Percentiles rank a stretch among this genome's conserved stretches.
Evolutionary conservation across 768 basidiomycete species (phyloP).

Genomic region (Hericium rajendrae): DNA sequence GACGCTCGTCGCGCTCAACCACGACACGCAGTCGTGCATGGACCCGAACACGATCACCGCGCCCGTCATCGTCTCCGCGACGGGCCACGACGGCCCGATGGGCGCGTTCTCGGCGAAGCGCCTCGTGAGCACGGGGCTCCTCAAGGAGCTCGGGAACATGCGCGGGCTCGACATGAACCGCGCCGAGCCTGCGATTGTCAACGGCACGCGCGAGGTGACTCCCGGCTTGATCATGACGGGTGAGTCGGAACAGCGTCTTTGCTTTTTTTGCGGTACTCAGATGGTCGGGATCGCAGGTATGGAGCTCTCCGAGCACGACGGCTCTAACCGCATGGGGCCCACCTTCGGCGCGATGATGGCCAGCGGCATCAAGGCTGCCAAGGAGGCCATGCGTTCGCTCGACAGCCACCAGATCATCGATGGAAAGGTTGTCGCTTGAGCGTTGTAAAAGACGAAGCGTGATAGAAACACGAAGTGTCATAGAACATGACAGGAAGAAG

Average conservation of each 20-base stretch:
- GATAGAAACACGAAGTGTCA: neutral
- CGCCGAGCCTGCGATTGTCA: slow-evolving; percentile 76
- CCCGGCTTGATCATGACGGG: slow-evolving; percentile 71
- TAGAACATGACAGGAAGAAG: too few species aligned
- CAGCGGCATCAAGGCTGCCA: slow-evolving; percentile 64
- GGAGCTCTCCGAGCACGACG: slow-evolving; percentile 78
- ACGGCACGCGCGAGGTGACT: slow-evolving; percentile 64
- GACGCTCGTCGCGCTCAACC: slow-evolving; percentile 43
- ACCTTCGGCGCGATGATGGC: slow-evolving; percentile 78
- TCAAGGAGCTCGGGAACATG: slow-evolving; percentile 73
- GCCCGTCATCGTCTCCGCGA: slow-evolving; percentile 60
- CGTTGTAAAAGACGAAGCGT: neutral
- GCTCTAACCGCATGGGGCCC: slow-evolving; percentile 57
- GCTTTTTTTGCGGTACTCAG: neutral
- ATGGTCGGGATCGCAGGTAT: slow-evolving; percentile 37
- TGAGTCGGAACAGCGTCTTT: slow-evolving; percentile 20
- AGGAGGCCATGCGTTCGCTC: slow-evolving; percentile 48
- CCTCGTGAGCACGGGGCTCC: slow-evolving; percentile 63
- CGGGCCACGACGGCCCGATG: slow-evolving; percentile 74
- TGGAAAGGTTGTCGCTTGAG: slow-evolving; percentile 43
- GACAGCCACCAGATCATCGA: slow-evolving; percentile 39
- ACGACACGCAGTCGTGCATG: slow-evolving; percentile 62
- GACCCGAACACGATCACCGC: slow-evolving; percentile 80
- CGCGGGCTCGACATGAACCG: slow-evolving; percentile 72
- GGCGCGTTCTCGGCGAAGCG: slow-evolving; percentile 77